Evolutionary conservation across 352 stramenopile species (phyloP).

Genomic region (Globisporangium takayamanum): DNA sequence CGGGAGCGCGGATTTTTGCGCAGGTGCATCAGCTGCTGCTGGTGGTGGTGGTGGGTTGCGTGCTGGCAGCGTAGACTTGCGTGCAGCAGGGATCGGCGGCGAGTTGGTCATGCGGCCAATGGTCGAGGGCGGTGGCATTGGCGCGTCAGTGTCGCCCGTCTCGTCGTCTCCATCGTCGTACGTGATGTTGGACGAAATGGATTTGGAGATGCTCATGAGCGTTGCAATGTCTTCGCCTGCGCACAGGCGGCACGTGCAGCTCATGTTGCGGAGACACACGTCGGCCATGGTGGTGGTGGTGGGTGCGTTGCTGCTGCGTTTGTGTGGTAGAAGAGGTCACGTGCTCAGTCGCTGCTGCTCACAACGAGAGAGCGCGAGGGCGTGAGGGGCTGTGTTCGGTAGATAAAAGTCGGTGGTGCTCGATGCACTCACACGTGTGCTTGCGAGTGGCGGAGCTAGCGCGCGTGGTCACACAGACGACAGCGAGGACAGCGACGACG

Average conservation of each 20-base stretch:
- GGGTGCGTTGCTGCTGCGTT: not conserved
- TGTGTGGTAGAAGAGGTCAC: too few relatives aligned
- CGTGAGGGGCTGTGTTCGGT: too few relatives aligned
- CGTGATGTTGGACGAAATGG: conserved; percentile 75
- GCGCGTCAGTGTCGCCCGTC: not conserved
- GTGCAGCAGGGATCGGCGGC: conserved; percentile 22
- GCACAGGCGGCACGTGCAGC: conserved; percentile 79
- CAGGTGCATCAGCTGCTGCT: conserved; percentile 7
- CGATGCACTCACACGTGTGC: too few relatives aligned
- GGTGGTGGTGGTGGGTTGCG: not conserved
- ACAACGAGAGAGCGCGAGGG: too few relatives aligned
- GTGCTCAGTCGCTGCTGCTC: not conserved
- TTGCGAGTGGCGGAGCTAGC: too few relatives aligned
- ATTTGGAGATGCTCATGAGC: conserved; percentile 73
- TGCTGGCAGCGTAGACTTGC: conserved; percentile 8
- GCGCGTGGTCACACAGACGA: too few relatives aligned
- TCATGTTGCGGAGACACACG: conserved; percentile 85
- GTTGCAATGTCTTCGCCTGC: conserved; percentile 70
- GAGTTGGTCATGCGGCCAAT: conserved; percentile 36
- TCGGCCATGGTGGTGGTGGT: conserved; percentile 40
- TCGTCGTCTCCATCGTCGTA: conserved; percentile 46
- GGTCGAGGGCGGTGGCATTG: conserved; percentile 18
- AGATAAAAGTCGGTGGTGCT: too few relatives aligned
- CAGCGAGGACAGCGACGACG: too few relatives aligned
- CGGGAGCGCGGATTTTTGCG: conserved; percentile 1